These are phyloP conservation scores for Kalmusia sp. DNA, from an alignment of 2,329 filamentous ascomycete species.

Conservation along the genomic window DNA sequence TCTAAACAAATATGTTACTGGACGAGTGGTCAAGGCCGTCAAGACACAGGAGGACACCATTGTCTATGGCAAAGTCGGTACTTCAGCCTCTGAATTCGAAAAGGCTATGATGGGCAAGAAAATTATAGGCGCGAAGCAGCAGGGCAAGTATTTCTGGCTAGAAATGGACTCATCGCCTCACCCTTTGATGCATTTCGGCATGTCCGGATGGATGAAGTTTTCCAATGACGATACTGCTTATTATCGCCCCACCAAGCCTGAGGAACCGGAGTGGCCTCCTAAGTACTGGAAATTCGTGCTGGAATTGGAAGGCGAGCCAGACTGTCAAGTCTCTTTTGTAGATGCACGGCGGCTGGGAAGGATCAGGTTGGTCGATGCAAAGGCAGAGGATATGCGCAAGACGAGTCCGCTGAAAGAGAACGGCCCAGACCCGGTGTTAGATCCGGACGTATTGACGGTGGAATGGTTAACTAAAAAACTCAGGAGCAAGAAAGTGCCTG, in stretches of 20 bases:
- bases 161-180: conserved; percentile 81
- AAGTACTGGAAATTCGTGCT: conserved; percentile 88
- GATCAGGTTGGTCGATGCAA: conserved; percentile 82
- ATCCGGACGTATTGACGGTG: conserved; percentile 77
- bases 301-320: conserved; percentile 66
- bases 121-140: conserved; percentile 74
- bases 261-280: conserved; percentile 80
- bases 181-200: conserved; percentile 85
- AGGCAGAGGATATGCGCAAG: conserved; percentile 76
- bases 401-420: conserved; percentile 85
- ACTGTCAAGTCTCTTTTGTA: conserved; percentile 77
- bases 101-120: conserved; percentile 77
- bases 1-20: conserved; percentile 81
- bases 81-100: conserved; percentile 76
- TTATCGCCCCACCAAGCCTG: conserved; percentile 70
- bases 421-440: conserved; percentile 89
- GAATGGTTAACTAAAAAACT: conserved; percentile 77
- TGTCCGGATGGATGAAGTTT: conserved; percentile 84
- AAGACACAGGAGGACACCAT: conserved; percentile 78
- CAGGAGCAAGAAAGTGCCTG: conserved; percentile 77
- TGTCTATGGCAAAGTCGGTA: conserved; percentile 91
- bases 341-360: conserved; percentile 81
- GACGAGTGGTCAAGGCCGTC: conserved; percentile 76
- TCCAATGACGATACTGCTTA: conserved; percentile 78
- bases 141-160: conserved; percentile 98